These are phyloP conservation scores for Colletotrichum incanum DNA, from an alignment of 2,329 filamentous ascomycete species.

Conservation along the genomic window DNA sequence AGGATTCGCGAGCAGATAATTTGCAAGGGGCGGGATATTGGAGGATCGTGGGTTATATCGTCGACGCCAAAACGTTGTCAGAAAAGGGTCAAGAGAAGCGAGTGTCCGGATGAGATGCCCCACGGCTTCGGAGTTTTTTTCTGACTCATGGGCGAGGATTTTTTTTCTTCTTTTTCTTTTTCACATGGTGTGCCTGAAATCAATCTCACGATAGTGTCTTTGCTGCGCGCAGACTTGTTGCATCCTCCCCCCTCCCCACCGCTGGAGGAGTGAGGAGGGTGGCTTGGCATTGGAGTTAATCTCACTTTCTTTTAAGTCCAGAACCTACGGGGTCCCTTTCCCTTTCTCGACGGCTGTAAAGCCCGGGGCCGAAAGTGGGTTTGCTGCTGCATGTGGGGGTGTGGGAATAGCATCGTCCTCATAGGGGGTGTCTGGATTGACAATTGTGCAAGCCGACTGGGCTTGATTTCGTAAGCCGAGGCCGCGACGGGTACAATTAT, in stretches of 20 bases:
- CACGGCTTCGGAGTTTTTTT: neutral
- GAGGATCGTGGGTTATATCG: neutral
- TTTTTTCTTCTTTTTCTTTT: too few species aligned
- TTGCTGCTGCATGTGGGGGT: neutral
- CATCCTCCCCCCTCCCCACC: neutral
- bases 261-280: neutral
- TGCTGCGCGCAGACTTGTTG: neutral
- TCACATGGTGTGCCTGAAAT: neutral
- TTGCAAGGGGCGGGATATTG: neutral
- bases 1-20: neutral
- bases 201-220: constrained; percentile 1
- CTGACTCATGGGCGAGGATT: neutral
- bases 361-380: constrained; percentile 6
- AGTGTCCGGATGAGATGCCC: neutral
- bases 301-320: constrained; percentile 23
- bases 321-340: constrained; percentile 1
- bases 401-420: neutral
- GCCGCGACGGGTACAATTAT: constrained; percentile 22
- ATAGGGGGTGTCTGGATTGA: neutral
- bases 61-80: neutral
- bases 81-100: neutral
- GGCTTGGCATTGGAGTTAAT: constrained; percentile 29
- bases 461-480: constrained; percentile 33
- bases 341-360: neutral
- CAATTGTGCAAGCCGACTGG: constrained; percentile 4